phyloP scores from a whole-genome alignment of 768 basidiomycete species.

The Pilatotrama ljubarskyi region DNA sequence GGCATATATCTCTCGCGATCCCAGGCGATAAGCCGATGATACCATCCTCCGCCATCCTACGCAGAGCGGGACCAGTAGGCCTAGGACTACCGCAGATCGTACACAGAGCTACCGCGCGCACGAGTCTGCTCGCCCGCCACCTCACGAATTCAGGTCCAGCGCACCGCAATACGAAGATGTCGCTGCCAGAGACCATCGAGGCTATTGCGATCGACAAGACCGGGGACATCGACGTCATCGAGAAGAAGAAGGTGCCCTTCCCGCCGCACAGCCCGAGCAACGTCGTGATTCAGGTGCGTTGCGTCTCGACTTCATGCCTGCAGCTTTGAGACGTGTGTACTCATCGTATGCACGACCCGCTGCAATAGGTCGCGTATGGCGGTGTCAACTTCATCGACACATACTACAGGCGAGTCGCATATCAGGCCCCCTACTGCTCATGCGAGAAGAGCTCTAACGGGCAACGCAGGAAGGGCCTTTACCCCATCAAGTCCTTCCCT shows the following conservation, averaged over 20 bases:
- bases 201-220: conserved; percentile 72
- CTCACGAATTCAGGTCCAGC: conserved; percentile 17
- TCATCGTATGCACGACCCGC: neutral
- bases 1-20: neutral
- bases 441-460: neutral
- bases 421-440: neutral
- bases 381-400: conserved; percentile 90
- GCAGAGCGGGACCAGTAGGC: neutral
- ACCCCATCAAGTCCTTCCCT: conserved; percentile 58
- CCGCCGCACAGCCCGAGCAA: conserved; percentile 62
- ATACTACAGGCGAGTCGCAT: conserved; percentile 62
- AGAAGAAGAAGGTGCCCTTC: conserved; percentile 67
- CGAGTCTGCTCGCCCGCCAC: conserved; percentile 31
- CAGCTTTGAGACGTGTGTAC: too few species aligned
- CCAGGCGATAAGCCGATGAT: conserved; percentile 21
- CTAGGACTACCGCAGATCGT: neutral
- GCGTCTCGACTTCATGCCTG: too few species aligned
- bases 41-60: conserved; percentile 15
- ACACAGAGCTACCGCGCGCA: conserved; percentile 21
- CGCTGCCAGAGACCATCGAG: conserved; percentile 60
- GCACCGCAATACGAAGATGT: conserved; percentile 36
- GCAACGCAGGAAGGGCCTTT: conserved; percentile 56
- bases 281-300: conserved; percentile 49
- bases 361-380: conserved; percentile 60
- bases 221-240: conserved; percentile 77